These are phyloP conservation scores for Metschnikowia amazonensis DNA, from an alignment of 805 yeast genomes.

Conservation along the genomic window DNA sequence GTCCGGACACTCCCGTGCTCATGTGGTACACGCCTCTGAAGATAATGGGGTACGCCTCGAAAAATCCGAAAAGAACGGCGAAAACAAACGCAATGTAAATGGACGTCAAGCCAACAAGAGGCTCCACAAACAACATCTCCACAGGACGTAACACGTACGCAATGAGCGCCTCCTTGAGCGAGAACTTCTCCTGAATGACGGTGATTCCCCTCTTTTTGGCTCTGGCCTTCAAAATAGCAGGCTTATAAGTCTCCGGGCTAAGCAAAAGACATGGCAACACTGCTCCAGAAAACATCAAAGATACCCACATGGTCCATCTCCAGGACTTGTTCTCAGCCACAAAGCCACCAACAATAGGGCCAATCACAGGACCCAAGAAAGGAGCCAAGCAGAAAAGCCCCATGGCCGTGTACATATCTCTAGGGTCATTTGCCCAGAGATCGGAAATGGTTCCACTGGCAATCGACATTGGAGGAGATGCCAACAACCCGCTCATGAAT, in stretches of 20 bases:
- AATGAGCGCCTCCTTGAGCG: slow-evolving; percentile 42
- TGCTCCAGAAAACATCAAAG: slow-evolving; percentile 19
- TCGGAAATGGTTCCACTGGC: slow-evolving; percentile 85
- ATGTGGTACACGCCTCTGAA: slow-evolving; percentile 62
- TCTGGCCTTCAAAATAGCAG: slow-evolving; percentile 17
- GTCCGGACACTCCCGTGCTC: slow-evolving; percentile 59
- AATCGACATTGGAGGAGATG: slow-evolving; percentile 79
- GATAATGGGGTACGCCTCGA: slow-evolving; percentile 74
- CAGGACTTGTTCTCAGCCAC: slow-evolving; percentile 45
- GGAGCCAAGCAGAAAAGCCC: slow-evolving; percentile 56
- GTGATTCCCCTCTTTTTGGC: slow-evolving; percentile 52
- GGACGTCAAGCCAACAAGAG: slow-evolving; percentile 67
- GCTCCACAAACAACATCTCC: slow-evolving; percentile 67
- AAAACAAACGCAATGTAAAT: slow-evolving; percentile 70
- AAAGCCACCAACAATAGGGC: slow-evolving; percentile 21
- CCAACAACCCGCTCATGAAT: slow-evolving; percentile 69
- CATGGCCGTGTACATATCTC: slow-evolving; percentile 69
- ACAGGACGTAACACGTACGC: slow-evolving; percentile 59
- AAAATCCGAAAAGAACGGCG: slow-evolving; percentile 75
- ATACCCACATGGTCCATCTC: slow-evolving; percentile 22
- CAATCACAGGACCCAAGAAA: slow-evolving; percentile 21
- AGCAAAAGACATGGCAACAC: slow-evolving; percentile 16
- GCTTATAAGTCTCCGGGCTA: slow-evolving; percentile 18
- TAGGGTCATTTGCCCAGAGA: slow-evolving; percentile 53
- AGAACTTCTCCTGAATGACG: slow-evolving; percentile 33